Evolutionary conservation across 2,329 filamentous ascomycete genomes (phyloP).

Genomic region (Parascedosporium putredinis): DNA sequence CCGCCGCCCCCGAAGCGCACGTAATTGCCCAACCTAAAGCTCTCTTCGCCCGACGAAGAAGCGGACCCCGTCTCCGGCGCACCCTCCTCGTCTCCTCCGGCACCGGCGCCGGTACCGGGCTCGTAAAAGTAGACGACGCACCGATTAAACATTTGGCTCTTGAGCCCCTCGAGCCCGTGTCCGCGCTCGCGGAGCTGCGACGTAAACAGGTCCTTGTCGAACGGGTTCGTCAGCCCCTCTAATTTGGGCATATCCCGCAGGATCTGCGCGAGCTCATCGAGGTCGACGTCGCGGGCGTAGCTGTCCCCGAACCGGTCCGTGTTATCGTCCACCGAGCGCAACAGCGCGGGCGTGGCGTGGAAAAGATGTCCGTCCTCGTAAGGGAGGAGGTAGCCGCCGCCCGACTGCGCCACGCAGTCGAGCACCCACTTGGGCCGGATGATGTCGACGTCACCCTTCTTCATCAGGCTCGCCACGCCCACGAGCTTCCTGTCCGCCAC

Average conservation of each 20-base stretch:
- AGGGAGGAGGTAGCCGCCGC: slow-evolving; percentile 51
- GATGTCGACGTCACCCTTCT: slow-evolving; percentile 59
- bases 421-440: slow-evolving; percentile 73
- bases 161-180: slow-evolving; percentile 38
- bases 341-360: slow-evolving; percentile 48
- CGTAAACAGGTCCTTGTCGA: slow-evolving; percentile 37
- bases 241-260: slow-evolving; percentile 40
- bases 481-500: slow-evolving; percentile 72
- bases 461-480: slow-evolving; percentile 74
- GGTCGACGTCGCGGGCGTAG: slow-evolving; percentile 59
- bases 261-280: slow-evolving; percentile 50
- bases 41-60: slow-evolving; percentile 26
- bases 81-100: too few relatives aligned
- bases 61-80: too few relatives aligned
- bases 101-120: slow-evolving; percentile 17
- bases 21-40: slow-evolving; percentile 36
- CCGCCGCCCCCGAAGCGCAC: slow-evolving; percentile 60
- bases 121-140: slow-evolving; percentile 31
- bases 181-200: slow-evolving; percentile 45
- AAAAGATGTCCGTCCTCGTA: slow-evolving; percentile 59
- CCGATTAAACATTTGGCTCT: slow-evolving; percentile 41
- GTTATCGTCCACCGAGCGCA: slow-evolving; percentile 45
- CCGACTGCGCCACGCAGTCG: slow-evolving; percentile 60
- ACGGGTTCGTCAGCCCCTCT: slow-evolving; percentile 22
- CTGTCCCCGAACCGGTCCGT: slow-evolving; percentile 75